A percentile compares a stretch with the other conserved stretches of the same genome.
phyloP scores from a whole-genome alignment of 2,329 filamentous ascomycete species.

The Nothophoma quercina region DNA sequence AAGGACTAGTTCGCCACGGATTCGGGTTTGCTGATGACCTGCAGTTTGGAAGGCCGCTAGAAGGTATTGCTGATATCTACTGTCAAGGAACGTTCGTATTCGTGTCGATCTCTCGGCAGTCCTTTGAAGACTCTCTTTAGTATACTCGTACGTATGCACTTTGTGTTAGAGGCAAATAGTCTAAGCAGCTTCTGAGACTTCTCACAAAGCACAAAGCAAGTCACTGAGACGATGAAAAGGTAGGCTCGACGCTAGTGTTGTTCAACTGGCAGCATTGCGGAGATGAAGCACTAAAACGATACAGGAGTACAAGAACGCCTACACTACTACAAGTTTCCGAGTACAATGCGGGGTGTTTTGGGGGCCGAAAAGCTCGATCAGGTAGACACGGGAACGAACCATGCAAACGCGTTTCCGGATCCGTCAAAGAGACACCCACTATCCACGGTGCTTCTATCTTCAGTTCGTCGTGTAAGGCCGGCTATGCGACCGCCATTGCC shows the following conservation, averaged over 20 bases:
- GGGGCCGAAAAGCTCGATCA: slow-evolving; percentile 27
- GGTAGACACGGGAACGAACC: slow-evolving; percentile 13
- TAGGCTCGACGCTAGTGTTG: neutral
- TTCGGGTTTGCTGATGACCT: slow-evolving; percentile 2
- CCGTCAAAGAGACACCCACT: neutral
- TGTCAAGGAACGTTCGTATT: neutral
- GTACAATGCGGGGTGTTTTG: slow-evolving; percentile 23
- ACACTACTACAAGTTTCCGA: slow-evolving; percentile 14
- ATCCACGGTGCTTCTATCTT: neutral
- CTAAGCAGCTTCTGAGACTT: no score
- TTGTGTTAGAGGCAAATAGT: no score
- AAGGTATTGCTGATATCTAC: slow-evolving; percentile 5
- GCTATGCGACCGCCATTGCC: neutral
- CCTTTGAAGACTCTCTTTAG: neutral
- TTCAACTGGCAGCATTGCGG: neutral
- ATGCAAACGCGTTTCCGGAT: neutral
- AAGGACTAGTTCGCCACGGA: neutral
- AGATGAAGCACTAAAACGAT: slow-evolving; percentile 7
- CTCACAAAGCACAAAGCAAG: neutral
- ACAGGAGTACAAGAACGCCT: slow-evolving; percentile 10
- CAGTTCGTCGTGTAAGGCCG: neutral
- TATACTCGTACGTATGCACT: neutral
- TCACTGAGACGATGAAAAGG: neutral
- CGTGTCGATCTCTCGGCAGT: slow-evolving; percentile 5
- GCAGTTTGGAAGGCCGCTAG: slow-evolving; percentile 3